Base-by-base conservation (phyloP, 1,284 basidiomycete species). In the Apiotrichum brassicae region DNA sequence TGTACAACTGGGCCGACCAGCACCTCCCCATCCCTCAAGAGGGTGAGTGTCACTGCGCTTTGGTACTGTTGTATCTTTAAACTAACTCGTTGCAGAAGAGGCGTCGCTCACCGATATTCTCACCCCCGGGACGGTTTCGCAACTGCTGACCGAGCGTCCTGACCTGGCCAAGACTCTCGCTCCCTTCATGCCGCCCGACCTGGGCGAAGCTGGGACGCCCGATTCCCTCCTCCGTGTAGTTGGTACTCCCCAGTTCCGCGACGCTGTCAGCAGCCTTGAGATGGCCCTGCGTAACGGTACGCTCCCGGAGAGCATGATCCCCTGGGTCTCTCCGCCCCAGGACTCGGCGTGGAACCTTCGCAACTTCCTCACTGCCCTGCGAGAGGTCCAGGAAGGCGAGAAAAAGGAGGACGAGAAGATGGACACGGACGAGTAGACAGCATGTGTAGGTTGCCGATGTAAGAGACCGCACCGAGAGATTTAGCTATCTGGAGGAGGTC, bases 261-360 rank as follows among this genome's bases (percentile, higher is more conserved):
- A 71, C 51, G 71, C 71, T 4, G 65, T 71, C 16, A 56, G 56
- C 11, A 60, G 56, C 42, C 61, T 74, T n/a, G 72, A 74, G 43
- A 66, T 66, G 47, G 72, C 71, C 9, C 53, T 74, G 28, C 48
- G 71, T 18, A 67, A 59, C 38, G 70, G 71, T 8, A 70, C 64
- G 4, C 52, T 72, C 34, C 68, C 69, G 3, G 60, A 58, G 11
- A 57, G 59, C n/a, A 62, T 71, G 57, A 68, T 74, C 62, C 56
- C 61, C 19, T 68, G 68, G 47, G 46, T 71, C 18, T 65, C 65
- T 13, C 46, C 68, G 42, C 63, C 64, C 9, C 64, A 64, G 40
- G 44, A 51, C 26, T 65, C 69, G 2, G 69, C 67, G 3, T 49
- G 39, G 46, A 63, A 65, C 34, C 66, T 72, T 9, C 59, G 53